Percentiles rank a stretch among this genome's conserved stretches.
Evolutionary conservation across 73 alveolate species (phyloP).

Genomic region (Tetrahymena thermophila): DNA sequence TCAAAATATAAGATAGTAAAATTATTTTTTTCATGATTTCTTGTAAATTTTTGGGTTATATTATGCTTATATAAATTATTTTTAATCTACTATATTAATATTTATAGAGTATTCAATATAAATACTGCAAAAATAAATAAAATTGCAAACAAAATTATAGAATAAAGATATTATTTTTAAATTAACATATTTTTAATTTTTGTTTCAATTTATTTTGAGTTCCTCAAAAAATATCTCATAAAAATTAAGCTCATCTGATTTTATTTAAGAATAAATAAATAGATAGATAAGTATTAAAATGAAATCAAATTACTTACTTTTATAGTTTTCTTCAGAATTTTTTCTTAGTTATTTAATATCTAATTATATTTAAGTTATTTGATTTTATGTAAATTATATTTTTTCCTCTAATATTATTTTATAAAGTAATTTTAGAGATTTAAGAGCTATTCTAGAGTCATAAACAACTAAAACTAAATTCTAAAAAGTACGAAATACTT

Average conservation of each 20-base stretch:
- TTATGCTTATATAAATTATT: too few species aligned
- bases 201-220: not conserved
- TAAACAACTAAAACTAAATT: not conserved
- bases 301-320: not conserved
- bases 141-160: too few species aligned
- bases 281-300: not conserved
- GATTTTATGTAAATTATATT: not conserved
- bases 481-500: not conserved
- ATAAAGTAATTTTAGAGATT: not conserved
- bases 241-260: not conserved
- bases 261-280: not conserved
- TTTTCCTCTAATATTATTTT: not conserved
- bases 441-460: not conserved
- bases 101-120: too few species aligned
- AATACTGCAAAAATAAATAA: too few species aligned
- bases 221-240: not conserved
- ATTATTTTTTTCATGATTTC: too few species aligned
- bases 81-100: too few species aligned
- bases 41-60: too few species aligned
- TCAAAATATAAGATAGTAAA: too few species aligned
- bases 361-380: not conserved
- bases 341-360: not conserved
- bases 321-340: not conserved
- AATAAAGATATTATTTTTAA: too few species aligned
- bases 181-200: not conserved